A percentile compares a stretch with the other conserved stretches of the same genome.
Conservation (phyloP, 2,329 filamentous ascomycete species). For the Phyllosticta capitalensis region DNA sequence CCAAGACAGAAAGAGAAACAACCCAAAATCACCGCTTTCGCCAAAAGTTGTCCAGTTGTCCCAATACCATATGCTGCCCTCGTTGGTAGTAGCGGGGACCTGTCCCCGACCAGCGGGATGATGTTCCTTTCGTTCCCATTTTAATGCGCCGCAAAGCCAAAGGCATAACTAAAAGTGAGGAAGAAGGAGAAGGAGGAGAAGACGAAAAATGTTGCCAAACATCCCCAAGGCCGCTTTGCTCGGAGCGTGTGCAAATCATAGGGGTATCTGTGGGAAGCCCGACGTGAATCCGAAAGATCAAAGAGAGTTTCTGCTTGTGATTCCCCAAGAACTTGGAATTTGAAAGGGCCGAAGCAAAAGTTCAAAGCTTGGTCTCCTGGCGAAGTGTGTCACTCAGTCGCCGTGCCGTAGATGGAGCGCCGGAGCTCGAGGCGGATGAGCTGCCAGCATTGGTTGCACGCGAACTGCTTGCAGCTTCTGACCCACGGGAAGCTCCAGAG, state of each 20-base stretch:
- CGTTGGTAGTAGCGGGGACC: too few relatives aligned
- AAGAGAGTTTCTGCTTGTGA: neutral
- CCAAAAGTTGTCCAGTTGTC: too few relatives aligned
- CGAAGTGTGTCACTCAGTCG: constrained; percentile 4
- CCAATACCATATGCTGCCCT: too few relatives aligned
- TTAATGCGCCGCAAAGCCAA: too few relatives aligned
- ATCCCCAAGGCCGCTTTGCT: neutral
- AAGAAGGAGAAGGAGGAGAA: neutral
- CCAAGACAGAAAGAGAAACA: too few relatives aligned
- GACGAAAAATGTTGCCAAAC: too few relatives aligned
- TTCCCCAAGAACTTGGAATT: neutral
- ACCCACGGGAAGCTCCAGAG: neutral
- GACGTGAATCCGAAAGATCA: neutral
- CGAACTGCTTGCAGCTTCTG: neutral
- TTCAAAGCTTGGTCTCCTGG: constrained; percentile 10
- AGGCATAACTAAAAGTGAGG: too few relatives aligned
- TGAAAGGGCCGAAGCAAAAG: neutral
- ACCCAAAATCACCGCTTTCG: too few relatives aligned
- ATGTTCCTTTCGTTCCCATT: too few relatives aligned
- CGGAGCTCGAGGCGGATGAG: neutral
- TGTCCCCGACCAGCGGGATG: too few relatives aligned
- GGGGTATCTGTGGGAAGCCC: neutral
- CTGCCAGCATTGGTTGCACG: neutral
- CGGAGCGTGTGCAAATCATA: neutral
- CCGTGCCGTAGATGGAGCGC: constrained; percentile 3